Evolutionary conservation across 495 filamentous ascomycete genomes (phyloP).

Genomic region (Penicillium parvum): DNA sequence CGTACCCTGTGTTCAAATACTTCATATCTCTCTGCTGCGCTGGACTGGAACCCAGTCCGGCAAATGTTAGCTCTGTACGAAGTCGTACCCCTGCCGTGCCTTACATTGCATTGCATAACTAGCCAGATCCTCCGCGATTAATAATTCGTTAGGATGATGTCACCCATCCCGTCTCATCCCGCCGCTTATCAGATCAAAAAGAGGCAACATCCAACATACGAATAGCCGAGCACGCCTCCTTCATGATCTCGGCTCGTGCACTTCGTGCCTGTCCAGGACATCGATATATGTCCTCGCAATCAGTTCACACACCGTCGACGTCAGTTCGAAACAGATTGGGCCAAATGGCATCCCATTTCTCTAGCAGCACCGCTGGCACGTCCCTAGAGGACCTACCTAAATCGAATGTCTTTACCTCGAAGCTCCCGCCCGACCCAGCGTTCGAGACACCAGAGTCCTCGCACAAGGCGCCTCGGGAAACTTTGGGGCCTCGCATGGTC

Average conservation of each 20-base stretch:
- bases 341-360: conserved; percentile 53
- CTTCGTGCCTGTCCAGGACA: conserved; percentile 3
- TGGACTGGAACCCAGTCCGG: no score
- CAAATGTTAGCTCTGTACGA: no score
- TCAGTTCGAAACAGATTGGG: conserved; percentile 19
- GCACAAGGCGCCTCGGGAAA: conserved; percentile 68
- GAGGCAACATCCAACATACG: not conserved
- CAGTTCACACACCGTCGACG: not conserved
- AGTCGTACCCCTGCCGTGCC: not conserved
- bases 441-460: conserved; percentile 79
- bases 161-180: conserved; percentile 9
- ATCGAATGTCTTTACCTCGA: conserved; percentile 77
- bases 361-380: conserved; percentile 23
- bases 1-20: no score
- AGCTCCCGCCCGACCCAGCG: conserved; percentile 68
- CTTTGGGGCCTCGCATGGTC: conserved; percentile 78
- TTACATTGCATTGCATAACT: not conserved
- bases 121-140: conserved; percentile 9
- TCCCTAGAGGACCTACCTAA: conserved; percentile 74
- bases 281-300: conserved; percentile 27
- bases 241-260: conserved; percentile 9
- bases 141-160: conserved; percentile 25
- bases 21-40: no score
- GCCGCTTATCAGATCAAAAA: conserved; percentile 8
- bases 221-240: not conserved